phyloP scores from a whole-genome alignment of 371 early-diverging fungal genomes.

The Syncephalis plumigaleata region DNA sequence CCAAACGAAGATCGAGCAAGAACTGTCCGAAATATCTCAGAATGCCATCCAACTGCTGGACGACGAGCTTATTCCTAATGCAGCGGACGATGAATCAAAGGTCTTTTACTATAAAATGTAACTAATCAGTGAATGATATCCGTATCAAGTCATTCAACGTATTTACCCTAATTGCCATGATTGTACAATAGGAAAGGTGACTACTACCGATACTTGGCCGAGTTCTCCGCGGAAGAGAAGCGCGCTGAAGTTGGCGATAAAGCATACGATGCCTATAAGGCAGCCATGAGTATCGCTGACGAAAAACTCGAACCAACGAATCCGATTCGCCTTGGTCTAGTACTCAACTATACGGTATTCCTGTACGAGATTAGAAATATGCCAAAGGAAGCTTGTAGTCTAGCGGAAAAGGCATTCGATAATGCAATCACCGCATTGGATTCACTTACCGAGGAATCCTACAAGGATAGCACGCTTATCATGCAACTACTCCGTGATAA shows the following conservation, averaged over 20 bases:
- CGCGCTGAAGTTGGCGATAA: slow-evolving; percentile 42
- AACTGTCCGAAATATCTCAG: slow-evolving; percentile 57
- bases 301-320: slow-evolving; percentile 59
- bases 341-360: slow-evolving; percentile 85
- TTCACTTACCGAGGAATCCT: slow-evolving; percentile 62
- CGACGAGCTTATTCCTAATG: slow-evolving; percentile 46
- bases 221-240: slow-evolving; percentile 54
- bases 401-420: slow-evolving; percentile 80
- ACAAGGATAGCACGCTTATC: slow-evolving; percentile 82
- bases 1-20: slow-evolving; percentile 54
- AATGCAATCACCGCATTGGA: slow-evolving; percentile 78
- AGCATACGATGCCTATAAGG: slow-evolving; percentile 66
- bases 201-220: slow-evolving; percentile 85
- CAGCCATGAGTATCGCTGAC: slow-evolving; percentile 54
- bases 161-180: background rate
- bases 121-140: too few relatives aligned
- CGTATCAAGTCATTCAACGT: background rate
- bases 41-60: slow-evolving; percentile 65
- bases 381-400: slow-evolving; percentile 56
- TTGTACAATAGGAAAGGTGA: slow-evolving; percentile 21
- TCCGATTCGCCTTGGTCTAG: slow-evolving; percentile 80
- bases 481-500: slow-evolving; percentile 86
- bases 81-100: slow-evolving; percentile 54
- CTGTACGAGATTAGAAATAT: slow-evolving; percentile 82
- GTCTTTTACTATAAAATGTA: slow-evolving; percentile 89